These are phyloP conservation scores for Eucalyptus curtisii DNA, from an alignment of 345 rosid genomes.

Conservation along the genomic window DNA sequence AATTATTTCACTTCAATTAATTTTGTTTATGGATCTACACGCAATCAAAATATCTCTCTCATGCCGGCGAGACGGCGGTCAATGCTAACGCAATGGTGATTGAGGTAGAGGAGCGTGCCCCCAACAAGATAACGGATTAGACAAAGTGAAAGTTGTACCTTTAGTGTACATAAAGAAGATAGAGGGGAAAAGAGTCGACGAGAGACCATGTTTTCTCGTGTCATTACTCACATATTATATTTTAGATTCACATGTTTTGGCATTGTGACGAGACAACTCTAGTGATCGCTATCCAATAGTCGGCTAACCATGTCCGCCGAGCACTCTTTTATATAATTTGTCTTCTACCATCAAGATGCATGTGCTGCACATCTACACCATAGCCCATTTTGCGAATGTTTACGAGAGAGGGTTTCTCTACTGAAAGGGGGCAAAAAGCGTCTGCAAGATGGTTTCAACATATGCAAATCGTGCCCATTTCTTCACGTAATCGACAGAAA, in stretches of 20 bases:
- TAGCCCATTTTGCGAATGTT: neutral
- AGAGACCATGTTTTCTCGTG: neutral
- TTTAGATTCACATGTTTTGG: neutral
- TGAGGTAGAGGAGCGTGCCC: neutral
- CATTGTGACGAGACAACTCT: neutral
- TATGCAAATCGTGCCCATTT: neutral
- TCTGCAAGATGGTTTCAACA: neutral
- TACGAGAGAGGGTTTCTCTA: neutral
- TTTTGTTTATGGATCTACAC: neutral
- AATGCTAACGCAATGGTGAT: neutral
- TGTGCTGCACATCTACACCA: neutral
- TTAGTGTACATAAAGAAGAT: neutral
- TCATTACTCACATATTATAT: neutral
- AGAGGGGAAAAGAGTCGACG: neutral
- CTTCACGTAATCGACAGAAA: neutral
- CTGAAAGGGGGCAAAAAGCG: neutral
- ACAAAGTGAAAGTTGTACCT: neutral
- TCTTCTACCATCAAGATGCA: neutral
- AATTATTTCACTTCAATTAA: neutral
- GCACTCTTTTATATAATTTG: neutral
- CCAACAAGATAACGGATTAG: neutral
- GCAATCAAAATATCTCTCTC: neutral
- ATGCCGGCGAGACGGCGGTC: neutral
- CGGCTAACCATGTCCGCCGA: neutral
- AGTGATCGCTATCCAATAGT: neutral